phyloP scores from a whole-genome alignment of 1,284 basidiomycete species.

The Marasmius fiardii region DNA sequence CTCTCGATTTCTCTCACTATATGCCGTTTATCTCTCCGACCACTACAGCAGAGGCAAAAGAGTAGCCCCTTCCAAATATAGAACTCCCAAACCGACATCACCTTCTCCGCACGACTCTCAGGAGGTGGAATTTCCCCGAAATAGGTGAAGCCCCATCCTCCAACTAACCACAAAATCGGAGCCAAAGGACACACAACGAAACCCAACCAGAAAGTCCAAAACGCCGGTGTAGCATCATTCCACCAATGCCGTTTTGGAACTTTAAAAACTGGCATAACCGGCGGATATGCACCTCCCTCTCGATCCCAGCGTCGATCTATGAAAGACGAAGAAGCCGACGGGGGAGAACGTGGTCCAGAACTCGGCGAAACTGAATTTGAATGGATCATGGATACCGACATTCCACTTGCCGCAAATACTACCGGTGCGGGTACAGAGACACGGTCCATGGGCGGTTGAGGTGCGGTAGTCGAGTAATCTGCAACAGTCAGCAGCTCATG shows the following conservation, averaged over 20 bases:
- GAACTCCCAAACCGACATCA: slow-evolving; percentile 38
- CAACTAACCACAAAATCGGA: slow-evolving; percentile 62
- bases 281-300: slow-evolving; percentile 35
- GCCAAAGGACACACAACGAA: slow-evolving; percentile 46
- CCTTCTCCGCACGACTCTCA: slow-evolving; percentile 28
- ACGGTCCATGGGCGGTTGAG: neutral
- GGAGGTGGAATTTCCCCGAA: slow-evolving; percentile 33
- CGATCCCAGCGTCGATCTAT: slow-evolving; percentile 38
- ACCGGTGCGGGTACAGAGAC: slow-evolving; percentile 1
- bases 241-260: slow-evolving; percentile 18
- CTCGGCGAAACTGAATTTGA: slow-evolving; percentile 1
- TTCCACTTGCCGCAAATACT: slow-evolving; percentile 5
- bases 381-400: slow-evolving; percentile 7
- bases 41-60: slow-evolving; percentile 17
- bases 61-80: slow-evolving; percentile 32
- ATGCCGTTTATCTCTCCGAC: slow-evolving; percentile 19
- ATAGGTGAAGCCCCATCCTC: slow-evolving; percentile 62
- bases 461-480: too few species aligned
- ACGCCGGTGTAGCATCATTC: slow-evolving; percentile 38
- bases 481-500: neutral
- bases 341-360: slow-evolving; percentile 12
- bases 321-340: slow-evolving; percentile 35
- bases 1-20: too few species aligned
- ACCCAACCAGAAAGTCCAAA: slow-evolving; percentile 66
- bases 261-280: slow-evolving; percentile 24